Evolutionary conservation across 2,329 filamentous ascomycete species (phyloP).

Genomic region (Neurospora crassa): DNA sequence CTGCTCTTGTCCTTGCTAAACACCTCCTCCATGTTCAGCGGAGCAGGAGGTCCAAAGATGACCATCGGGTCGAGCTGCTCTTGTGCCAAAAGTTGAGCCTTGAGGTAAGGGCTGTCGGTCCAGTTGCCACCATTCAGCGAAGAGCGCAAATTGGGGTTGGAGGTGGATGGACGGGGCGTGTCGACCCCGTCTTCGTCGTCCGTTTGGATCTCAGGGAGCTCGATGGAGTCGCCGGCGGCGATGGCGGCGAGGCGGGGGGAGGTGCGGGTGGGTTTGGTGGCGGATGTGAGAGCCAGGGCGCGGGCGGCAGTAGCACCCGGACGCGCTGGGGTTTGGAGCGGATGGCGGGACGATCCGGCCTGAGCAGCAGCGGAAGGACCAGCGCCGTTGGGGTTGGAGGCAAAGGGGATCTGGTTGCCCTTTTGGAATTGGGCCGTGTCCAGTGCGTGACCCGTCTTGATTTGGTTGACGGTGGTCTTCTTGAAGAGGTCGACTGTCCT

Average conservation of each 20-base stretch:
- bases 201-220: slow-evolving; percentile 89
- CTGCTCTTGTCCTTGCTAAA: slow-evolving; percentile 83
- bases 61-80: slow-evolving; percentile 75
- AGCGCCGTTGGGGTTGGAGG: slow-evolving; percentile 52
- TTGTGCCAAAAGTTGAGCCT: slow-evolving; percentile 65
- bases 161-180: neutral
- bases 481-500: slow-evolving; percentile 53
- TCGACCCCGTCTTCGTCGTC: slow-evolving; percentile 63
- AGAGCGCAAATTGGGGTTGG: slow-evolving; percentile 30
- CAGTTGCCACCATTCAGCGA: slow-evolving; percentile 40
- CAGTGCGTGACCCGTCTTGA: slow-evolving; percentile 57
- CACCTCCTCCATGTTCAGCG: slow-evolving; percentile 91
- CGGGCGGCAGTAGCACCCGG: slow-evolving; percentile 26
- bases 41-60: slow-evolving; percentile 82
- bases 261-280: slow-evolving; percentile 52
- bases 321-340: slow-evolving; percentile 62
- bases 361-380: slow-evolving; percentile 21
- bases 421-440: slow-evolving; percentile 85
- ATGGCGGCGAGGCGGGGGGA: slow-evolving; percentile 85
- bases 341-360: neutral
- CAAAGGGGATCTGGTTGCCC: slow-evolving; percentile 74
- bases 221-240: slow-evolving; percentile 80
- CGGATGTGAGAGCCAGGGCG: slow-evolving; percentile 40
- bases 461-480: slow-evolving; percentile 51
- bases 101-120: slow-evolving; percentile 81